Evolutionary conservation across 2,329 filamentous ascomycete species (phyloP).

Genomic region (Colletotrichum sp.): DNA sequence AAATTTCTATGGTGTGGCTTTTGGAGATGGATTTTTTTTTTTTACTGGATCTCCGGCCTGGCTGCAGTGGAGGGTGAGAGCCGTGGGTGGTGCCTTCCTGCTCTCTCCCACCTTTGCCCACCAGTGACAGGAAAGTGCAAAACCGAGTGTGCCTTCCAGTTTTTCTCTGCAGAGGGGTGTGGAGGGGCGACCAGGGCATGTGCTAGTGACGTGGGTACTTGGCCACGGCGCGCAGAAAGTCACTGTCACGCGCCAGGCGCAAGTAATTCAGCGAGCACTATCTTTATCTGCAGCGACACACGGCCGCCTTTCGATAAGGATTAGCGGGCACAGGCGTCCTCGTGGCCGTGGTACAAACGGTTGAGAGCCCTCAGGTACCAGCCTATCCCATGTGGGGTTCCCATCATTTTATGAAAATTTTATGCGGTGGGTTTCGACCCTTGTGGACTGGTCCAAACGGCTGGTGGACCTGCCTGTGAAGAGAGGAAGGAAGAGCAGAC

Average conservation of each 20-base stretch:
- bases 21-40: constrained; percentile 24
- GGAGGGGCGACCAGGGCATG: constrained; percentile 7
- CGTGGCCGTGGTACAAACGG: constrained; percentile 2
- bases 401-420: constrained; percentile 15
- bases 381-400: not conserved
- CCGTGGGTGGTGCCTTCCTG: not conserved
- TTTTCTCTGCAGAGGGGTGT: constrained; percentile 1
- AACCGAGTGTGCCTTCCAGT: constrained; percentile 6
- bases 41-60: constrained; percentile 17
- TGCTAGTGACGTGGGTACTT: not conserved
- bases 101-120: not conserved
- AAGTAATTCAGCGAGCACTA: not conserved
- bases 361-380: constrained; percentile 15
- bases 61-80: constrained; percentile 1
- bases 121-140: not conserved
- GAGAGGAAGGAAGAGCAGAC: not conserved
- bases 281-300: not conserved
- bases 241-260: not conserved
- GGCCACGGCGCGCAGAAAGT: not conserved
- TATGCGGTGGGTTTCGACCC: constrained; percentile 1
- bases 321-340: not conserved
- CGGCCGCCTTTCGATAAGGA: not conserved
- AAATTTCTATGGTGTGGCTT: constrained; percentile 37
- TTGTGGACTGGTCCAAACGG: not conserved
- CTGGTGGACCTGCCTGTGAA: not conserved